These are phyloP conservation scores for Phlyctochytrium bullatum DNA, from an alignment of 192 early-diverging fungal species.

Conservation along the genomic window DNA sequence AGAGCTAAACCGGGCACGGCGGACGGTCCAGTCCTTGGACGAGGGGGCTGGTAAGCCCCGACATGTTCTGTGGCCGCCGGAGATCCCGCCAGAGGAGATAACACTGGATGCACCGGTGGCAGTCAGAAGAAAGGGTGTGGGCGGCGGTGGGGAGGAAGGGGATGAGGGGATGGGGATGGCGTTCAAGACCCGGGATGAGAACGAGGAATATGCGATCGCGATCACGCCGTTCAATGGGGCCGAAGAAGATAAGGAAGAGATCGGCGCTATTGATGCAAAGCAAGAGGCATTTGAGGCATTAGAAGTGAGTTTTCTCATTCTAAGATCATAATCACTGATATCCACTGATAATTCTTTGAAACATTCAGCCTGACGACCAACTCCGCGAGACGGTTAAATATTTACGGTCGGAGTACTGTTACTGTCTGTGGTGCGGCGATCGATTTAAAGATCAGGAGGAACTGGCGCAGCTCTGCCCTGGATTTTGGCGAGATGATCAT, in stretches of 20 bases:
- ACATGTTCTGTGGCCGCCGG: constrained; percentile 13
- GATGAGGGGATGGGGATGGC: constrained; percentile 11
- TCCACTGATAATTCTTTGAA: constrained; percentile 8
- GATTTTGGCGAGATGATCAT: constrained; percentile 58
- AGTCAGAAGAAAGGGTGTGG: no score
- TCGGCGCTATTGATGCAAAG: constrained; percentile 15
- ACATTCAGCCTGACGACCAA: constrained; percentile 44
- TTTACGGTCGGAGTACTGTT: constrained; percentile 51
- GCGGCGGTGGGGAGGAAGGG: not conserved
- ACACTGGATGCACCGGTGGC: no score
- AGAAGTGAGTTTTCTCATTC: constrained; percentile 15
- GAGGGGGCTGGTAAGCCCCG: not conserved
- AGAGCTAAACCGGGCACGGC: constrained; percentile 10
- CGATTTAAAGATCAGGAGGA: constrained; percentile 52
- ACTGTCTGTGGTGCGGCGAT: constrained; percentile 70
- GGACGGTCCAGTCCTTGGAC: constrained; percentile 12
- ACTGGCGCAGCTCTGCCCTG: constrained; percentile 58
- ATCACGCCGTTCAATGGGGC: constrained; percentile 5
- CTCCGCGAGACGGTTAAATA: constrained; percentile 46
- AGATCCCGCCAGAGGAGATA: no score
- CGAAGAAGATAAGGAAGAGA: constrained; percentile 30
- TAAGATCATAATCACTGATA: constrained; percentile 15
- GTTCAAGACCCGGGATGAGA: not conserved
- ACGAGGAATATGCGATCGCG: not conserved
- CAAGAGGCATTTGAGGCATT: constrained; percentile 20